Evolutionary conservation across 805 yeast genomes (phyloP), one percentile per base, ranked within the genome.

Genomic region (Metschnikowia henanensis): DNA sequence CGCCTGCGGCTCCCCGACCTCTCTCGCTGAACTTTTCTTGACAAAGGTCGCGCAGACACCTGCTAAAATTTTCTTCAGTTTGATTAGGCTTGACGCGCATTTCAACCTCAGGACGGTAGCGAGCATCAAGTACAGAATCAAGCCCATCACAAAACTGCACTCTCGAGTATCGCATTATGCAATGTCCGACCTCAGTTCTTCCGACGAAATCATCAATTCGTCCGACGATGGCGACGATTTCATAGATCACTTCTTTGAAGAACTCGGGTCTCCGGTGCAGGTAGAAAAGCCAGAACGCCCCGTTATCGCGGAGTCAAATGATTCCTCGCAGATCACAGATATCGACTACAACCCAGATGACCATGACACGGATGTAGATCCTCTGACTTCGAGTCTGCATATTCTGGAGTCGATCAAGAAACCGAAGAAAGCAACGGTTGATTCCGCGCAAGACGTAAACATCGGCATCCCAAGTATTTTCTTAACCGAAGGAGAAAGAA

Each of bases 391-490:
- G 10, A 17, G 15, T 2, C n/a, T 16, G 2, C 8, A 31, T 17
- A 18, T 13, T 16, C 34, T 5, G 13, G 21, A 31, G 4, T 8
- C 16, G n/a, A 12, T 10, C 9, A 5, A 18, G 6, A 31, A 5
- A 17, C 30, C 13, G 3, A 13, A 28, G 33, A 17, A 13, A 2
- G 5, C 31, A 6, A 12, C 15, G 31, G 16, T 9, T 13, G 26
- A 23, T 23, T 23, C 5, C 10, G 16, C 3, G 12, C 19, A 30
- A 30, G 39, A 30, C 12, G 28, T 13, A n/a, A 10, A 18, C 9
- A 21, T 63, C 3, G 46, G 41, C 6, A 46, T 68, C 18, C 72
- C 73, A 2, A 39, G 60, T 12, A 53, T 67, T 3, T 68, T 67
- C 41, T 51, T 52, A 25, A 50, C 52, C 13, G 63, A 59, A 30